Conservation (phyloP, 2,329 filamentous ascomycete genomes). For the Colletotrichum liriopes region DNA sequence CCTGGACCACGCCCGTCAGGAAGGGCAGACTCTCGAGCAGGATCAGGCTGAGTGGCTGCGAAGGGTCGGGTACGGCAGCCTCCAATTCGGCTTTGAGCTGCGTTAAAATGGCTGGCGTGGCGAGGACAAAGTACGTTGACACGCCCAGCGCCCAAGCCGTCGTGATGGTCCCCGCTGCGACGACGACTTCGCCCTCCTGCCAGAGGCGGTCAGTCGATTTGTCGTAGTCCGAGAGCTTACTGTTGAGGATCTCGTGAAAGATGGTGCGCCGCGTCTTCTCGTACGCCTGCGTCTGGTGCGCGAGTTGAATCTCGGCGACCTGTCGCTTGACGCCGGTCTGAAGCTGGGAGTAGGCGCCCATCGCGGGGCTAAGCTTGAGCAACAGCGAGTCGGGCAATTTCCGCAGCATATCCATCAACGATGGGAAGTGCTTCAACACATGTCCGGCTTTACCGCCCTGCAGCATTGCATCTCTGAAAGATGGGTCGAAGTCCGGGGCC, state of each 20-base stretch:
- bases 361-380: conserved; percentile 5
- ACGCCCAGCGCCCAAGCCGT: conserved; percentile 6
- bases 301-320: not conserved
- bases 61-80: not conserved
- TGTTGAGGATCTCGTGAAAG: conserved; percentile 8
- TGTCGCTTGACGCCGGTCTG: not conserved
- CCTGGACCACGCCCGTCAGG: not conserved
- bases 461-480: conserved; percentile 3
- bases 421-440: conserved; percentile 1
- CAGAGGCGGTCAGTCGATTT: not conserved
- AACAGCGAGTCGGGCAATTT: not conserved
- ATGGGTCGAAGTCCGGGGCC: not conserved
- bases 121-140: not conserved
- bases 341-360: conserved; percentile 6
- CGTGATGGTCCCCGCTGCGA: not conserved
- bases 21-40: not conserved
- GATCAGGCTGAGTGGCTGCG: not conserved
- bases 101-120: not conserved
- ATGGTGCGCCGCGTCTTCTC: conserved; percentile 6
- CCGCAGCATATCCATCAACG: not conserved
- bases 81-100: conserved; percentile 3
- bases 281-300: not conserved
- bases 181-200: not conserved
- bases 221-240: conserved; percentile 1
- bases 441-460: conserved; percentile 4